phyloP scores from a whole-genome alignment of 2,329 filamentous ascomycete genomes.

The Colletotrichum costaricense region DNA sequence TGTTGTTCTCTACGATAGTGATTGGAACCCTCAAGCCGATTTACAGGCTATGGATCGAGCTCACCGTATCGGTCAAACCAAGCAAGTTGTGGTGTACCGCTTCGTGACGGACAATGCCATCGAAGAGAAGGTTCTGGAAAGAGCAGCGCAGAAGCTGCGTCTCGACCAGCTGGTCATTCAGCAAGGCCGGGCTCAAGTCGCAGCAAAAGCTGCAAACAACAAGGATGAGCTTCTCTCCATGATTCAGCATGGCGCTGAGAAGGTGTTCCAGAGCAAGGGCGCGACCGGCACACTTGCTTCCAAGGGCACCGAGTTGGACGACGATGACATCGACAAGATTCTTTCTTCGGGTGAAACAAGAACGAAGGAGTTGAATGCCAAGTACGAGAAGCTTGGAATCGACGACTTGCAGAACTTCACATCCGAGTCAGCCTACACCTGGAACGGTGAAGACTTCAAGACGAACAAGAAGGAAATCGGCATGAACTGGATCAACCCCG shows the following conservation, averaged over 20 bases:
- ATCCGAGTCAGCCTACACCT: constrained; percentile 97
- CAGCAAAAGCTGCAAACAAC: constrained; percentile 89
- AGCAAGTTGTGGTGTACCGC: constrained; percentile 95
- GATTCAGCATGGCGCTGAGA: constrained; percentile 99
- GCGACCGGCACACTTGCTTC: constrained; percentile 69
- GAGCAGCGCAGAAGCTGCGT: constrained; percentile 95
- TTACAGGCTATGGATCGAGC: constrained; percentile 98
- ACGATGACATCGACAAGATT: constrained; percentile 92
- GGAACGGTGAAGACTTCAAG: constrained; percentile 97
- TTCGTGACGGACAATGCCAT: constrained; percentile 99
- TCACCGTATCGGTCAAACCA: constrained; percentile 98
- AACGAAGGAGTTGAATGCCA: constrained; percentile 89
- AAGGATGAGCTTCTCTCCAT: constrained; percentile 97
- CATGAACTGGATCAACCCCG: constrained; percentile 96
- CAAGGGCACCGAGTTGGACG: constrained; percentile 73
- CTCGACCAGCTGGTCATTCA: constrained; percentile 98
- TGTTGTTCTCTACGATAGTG: constrained; percentile 95
- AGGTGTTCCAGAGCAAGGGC: constrained; percentile 84
- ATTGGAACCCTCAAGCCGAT: constrained; percentile 99
- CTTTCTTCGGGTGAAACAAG: constrained; percentile 87
- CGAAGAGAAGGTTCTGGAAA: constrained; percentile 96
- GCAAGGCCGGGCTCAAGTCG: constrained; percentile 92
- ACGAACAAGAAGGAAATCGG: constrained; percentile 92
- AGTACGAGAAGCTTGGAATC: constrained; percentile 96
- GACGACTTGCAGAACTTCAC: constrained; percentile 98